Base-by-base conservation (phyloP, 2,329 filamentous ascomycete species). In the Pseudogymnoascus destructans region DNA sequence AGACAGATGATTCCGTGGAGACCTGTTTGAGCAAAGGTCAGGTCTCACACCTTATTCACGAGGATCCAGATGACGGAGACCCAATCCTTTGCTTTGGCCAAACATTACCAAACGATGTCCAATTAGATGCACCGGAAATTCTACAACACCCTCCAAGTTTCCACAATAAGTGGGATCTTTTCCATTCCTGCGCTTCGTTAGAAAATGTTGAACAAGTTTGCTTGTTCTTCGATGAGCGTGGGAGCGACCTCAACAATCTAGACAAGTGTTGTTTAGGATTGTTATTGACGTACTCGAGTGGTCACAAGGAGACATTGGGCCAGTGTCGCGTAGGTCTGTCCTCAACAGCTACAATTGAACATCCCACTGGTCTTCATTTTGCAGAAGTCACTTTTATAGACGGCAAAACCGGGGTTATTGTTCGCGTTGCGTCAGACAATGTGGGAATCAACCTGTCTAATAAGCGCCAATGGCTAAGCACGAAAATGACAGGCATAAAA, bases 311-410 rank as follows among this genome's bases (percentile, higher is more conserved):
- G 32, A 30, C 32, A 23, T 57, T 57, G 8, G 55, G 55, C 55
- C 55, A 57, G 55, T 57, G 55, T 57, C 55, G 55, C 7, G 21
- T 57, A 9, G 55, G 55, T 23, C 55, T 57, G 13, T 57, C 55
- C 21, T 8, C 9, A 23, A 32, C 13, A 11, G 35, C 21, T 9
- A 35, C 30, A 36, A 36, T 36, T n/a, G n/a, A 33, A n/a, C 55
- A 23, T 57, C 55, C 55, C 15, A 36, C 7, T 2, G 3, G 27
- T 23, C 32, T 57, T 57, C 30, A 57, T 57, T 57, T 30, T 30
- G 21, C 30, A 36, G 54, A 56, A 33, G 30, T 17, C 30, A n/a
- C 19, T 19, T 56, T 33, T 8, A 19, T 6, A 36, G 30, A 57
- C 32, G 32, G 32, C 19, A 23, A 23, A 17, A n/a, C 19, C 13